These are phyloP conservation scores for Silene uniflora DNA, from an alignment of 148 eudicot species.

Conservation along the genomic window DNA sequence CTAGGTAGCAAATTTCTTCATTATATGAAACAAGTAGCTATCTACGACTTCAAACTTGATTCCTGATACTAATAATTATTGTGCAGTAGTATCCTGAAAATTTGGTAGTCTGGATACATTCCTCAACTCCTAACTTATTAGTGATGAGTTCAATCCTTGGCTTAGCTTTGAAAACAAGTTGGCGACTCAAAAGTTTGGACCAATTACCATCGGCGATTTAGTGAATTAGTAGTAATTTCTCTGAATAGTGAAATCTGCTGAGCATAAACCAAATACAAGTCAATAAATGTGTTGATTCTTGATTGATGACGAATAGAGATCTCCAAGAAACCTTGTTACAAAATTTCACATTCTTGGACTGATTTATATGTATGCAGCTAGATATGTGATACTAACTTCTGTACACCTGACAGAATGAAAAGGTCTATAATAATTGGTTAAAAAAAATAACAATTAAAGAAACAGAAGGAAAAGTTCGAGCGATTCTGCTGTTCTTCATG, in stretches of 20 bases:
- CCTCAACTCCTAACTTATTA: background rate
- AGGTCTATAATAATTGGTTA: constrained; percentile 13
- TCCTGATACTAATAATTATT: too few species aligned
- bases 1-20: background rate
- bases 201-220: background rate
- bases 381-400: constrained; percentile 22
- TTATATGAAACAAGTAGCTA: background rate
- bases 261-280: background rate
- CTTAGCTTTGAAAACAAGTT: background rate
- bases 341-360: constrained; percentile 9
- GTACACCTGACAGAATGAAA: constrained; percentile 25
- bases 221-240: background rate
- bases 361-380: constrained; percentile 25
- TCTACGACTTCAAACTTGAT: background rate
- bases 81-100: too few species aligned
- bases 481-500: background rate
- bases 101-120: too few species aligned
- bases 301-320: constrained; percentile 12
- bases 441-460: constrained; percentile 12
- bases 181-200: background rate
- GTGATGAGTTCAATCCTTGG: background rate
- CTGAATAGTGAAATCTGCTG: background rate
- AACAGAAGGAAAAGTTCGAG: constrained; percentile 2
- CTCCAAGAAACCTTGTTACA: constrained; percentile 10
- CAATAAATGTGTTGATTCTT: constrained; percentile 1